A percentile compares a stretch with the other conserved stretches of the same genome.
Conservation (phyloP, 257 asterid genomes). For the Solanum tacnaense region DNA sequence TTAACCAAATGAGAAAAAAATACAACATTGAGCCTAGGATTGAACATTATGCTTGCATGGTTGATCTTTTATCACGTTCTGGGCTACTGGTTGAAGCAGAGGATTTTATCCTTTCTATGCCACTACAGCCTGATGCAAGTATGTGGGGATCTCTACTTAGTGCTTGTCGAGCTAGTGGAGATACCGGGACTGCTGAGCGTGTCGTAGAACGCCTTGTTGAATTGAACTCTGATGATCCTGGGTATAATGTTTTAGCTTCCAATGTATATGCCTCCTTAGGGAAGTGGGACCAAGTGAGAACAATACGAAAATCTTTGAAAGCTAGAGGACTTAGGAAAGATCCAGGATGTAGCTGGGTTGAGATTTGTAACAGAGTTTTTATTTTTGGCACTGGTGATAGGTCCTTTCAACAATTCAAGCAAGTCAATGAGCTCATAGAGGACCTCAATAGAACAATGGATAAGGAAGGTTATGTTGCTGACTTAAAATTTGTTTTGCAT, state of each 20-base stretch:
- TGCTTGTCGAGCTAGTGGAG: conserved; percentile 57
- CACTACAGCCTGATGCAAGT: conserved; percentile 62
- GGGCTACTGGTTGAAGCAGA: conserved; percentile 69
- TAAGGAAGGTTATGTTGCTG: conserved; percentile 51
- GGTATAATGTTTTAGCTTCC: conserved; percentile 65
- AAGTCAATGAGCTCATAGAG: conserved; percentile 28
- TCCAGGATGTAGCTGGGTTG: conserved; percentile 76
- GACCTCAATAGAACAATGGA: conserved; percentile 35
- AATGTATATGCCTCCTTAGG: conserved; percentile 62
- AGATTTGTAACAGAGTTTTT: conserved; percentile 36
- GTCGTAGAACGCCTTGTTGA: conserved; percentile 32
- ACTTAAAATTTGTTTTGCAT: conserved; percentile 37
- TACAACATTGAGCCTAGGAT: conserved; percentile 55
- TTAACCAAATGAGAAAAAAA: conserved; percentile 59
- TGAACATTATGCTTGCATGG: conserved; percentile 80
- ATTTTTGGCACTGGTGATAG: conserved; percentile 39
- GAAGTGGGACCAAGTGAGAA: conserved; percentile 59
- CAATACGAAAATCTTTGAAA: conserved; percentile 39
- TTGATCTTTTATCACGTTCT: conserved; percentile 74
- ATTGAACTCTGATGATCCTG: conserved; percentile 46
- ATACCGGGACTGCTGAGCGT: conserved; percentile 42
- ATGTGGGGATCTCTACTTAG: conserved; percentile 82
- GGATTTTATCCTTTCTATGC: conserved; percentile 61
- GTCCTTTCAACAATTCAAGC: conserved; percentile 28
- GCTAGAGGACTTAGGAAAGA: conserved; percentile 51